Conservation (phyloP, 441 rosid genomes). For the Geranium incanum region DNA sequence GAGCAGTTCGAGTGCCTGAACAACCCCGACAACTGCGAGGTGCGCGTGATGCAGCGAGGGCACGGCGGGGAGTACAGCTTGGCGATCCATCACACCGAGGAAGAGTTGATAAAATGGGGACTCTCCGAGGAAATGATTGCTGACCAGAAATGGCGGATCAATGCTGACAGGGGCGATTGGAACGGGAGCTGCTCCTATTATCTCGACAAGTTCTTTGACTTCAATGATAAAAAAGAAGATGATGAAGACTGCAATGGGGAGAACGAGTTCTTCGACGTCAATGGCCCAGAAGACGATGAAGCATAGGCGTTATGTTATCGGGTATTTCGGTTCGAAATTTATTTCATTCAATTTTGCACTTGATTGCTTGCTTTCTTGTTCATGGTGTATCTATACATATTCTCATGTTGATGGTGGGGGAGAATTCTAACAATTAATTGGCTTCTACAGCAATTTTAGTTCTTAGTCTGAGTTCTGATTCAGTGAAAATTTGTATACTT, state of each 20-base stretch:
- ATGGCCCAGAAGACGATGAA: no score
- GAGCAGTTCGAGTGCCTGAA: constrained; percentile 71
- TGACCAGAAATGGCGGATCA: constrained; percentile 68
- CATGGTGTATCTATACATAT: no score
- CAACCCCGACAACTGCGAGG: constrained; percentile 65
- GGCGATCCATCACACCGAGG: constrained; percentile 70
- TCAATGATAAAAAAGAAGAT: constrained; percentile 29
- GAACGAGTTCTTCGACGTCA: neutral
- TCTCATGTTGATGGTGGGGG: no score
- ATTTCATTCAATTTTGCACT: no score
- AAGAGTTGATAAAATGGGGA: constrained; percentile 75
- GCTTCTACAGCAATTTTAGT: no score
- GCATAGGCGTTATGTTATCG: no score
- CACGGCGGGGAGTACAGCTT: constrained; percentile 79
- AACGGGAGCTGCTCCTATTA: constrained; percentile 68
- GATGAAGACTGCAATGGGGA: constrained; percentile 5
- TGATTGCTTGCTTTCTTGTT: no score
- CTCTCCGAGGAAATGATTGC: constrained; percentile 72
- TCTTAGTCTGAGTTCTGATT: no score
- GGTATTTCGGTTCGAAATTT: no score
- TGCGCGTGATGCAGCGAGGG: constrained; percentile 77
- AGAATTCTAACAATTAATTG: no score
- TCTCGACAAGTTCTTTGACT: constrained; percentile 59
- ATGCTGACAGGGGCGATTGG: constrained; percentile 52
- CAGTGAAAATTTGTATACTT: no score